A percentile compares a stretch with the other conserved stretches of the same genome.
phyloP scores from a whole-genome alignment of 1,284 basidiomycete species.

The Boletus semigastroideus region DNA sequence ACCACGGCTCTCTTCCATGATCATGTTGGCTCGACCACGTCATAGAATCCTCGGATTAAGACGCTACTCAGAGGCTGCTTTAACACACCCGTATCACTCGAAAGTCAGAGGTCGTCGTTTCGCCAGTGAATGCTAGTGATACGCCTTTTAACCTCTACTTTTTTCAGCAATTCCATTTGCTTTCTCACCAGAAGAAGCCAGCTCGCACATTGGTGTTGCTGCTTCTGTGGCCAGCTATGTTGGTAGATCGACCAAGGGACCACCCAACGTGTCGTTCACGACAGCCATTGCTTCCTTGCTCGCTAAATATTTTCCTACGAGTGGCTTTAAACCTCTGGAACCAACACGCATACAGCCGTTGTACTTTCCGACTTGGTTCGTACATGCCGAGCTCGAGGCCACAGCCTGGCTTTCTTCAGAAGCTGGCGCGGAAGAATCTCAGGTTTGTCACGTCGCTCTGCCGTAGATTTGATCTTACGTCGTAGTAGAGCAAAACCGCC shows the following conservation, averaged over 20 bases:
- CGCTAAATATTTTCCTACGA: slow-evolving; percentile 30
- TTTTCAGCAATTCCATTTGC: slow-evolving; percentile 41
- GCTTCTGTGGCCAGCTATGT: slow-evolving; percentile 18
- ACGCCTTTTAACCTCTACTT: slow-evolving; percentile 11
- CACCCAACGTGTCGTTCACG: slow-evolving; percentile 17
- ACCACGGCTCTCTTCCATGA: slow-evolving; percentile 1
- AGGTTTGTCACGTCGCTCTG: slow-evolving; percentile 17
- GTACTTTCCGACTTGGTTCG: slow-evolving; percentile 62
- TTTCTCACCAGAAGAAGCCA: slow-evolving; percentile 34
- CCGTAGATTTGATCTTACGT: slow-evolving; percentile 1
- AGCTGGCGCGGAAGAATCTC: slow-evolving; percentile 21
- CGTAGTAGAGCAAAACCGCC: slow-evolving; percentile 16
- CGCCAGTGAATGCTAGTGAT: background rate
- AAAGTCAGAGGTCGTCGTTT: slow-evolving; percentile 45
- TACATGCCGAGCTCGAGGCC: slow-evolving; percentile 52
- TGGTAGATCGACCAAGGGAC: slow-evolving; percentile 11
- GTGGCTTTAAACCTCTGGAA: slow-evolving; percentile 26
- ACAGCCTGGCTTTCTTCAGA: slow-evolving; percentile 28
- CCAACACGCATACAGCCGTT: slow-evolving; percentile 42
- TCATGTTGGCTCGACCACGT: slow-evolving; percentile 13
- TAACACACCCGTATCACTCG: slow-evolving; percentile 30
- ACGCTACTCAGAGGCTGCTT: slow-evolving; percentile 20
- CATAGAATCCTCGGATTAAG: slow-evolving; percentile 8
- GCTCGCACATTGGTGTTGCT: slow-evolving; percentile 27
- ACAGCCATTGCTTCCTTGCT: slow-evolving; percentile 23